Percentiles rank a stretch among this genome's conserved stretches.
These are phyloP conservation scores for Selaginella tamariscina DNA, from an alignment of 75 land plant species.

Conservation along the genomic window DNA sequence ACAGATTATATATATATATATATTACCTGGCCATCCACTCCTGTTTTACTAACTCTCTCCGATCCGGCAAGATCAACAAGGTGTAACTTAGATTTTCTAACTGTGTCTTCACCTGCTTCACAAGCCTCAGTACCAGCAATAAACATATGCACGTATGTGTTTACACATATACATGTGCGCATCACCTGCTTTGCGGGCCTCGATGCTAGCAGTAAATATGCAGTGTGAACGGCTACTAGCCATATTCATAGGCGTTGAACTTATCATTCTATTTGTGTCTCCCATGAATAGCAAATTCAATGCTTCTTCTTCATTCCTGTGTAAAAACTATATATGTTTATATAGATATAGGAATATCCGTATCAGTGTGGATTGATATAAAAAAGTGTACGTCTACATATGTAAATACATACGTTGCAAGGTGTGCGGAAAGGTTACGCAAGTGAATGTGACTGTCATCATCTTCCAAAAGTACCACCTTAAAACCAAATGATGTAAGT, in stretches of 20 bases:
- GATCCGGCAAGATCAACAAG: constrained; percentile 35
- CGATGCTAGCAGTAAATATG: constrained; percentile 28
- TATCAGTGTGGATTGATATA: too few relatives aligned
- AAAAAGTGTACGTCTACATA: too few relatives aligned
- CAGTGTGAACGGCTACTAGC: constrained; percentile 32
- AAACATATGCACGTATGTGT: too few relatives aligned
- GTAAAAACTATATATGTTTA: too few relatives aligned
- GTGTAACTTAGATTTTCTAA: constrained; percentile 28
- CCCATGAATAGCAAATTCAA: constrained; percentile 28
- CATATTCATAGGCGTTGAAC: constrained; percentile 35
- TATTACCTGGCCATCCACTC: constrained; percentile 33
- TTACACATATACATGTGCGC: too few relatives aligned
- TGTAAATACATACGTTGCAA: constrained; percentile 30
- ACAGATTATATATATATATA: not conserved
- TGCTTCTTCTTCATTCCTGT: constrained; percentile 33
- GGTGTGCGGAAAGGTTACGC: constrained; percentile 29
- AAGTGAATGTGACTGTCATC: constrained; percentile 26
- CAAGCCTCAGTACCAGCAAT: constrained; percentile 26
- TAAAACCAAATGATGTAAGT: not conserved
- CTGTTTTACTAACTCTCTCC: constrained; percentile 30
- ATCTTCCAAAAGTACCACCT: constrained; percentile 31
- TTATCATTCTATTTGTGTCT: constrained; percentile 31
- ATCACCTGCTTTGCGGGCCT: constrained; percentile 19
- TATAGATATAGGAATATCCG: too few relatives aligned
- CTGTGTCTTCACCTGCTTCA: constrained; percentile 22